Base-by-base conservation (phyloP, 73 alveolate species). In the Paraurostyla sp. region DNA sequence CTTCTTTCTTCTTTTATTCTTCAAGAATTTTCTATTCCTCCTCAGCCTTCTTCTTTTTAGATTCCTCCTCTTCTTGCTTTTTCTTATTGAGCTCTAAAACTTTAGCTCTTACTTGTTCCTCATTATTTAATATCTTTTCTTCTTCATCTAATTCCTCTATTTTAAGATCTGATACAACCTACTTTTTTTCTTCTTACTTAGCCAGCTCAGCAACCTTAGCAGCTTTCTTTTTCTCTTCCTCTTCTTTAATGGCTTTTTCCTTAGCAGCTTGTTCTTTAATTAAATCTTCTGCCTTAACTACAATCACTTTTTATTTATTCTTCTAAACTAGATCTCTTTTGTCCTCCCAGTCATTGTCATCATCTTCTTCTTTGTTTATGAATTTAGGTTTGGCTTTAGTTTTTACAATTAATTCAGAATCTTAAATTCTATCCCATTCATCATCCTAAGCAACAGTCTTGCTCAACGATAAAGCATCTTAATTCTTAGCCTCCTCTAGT, bases 341-440 rank as follows among this genome's bases (percentile, higher is more conserved):
- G 9, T n/a, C 69, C 18, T 65, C 58, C 36, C 41, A 56, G 1
- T 40, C 58, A 18, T 65, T 58, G 41, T 65, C 58, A 32, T 35
- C 82, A 30, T 9, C 50, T 60, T 25, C n/a, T n/a, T n/a, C n/a
- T n/a, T n/a, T n/a, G n/a, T n/a, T n/a, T n/a, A n/a, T 25, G 13
- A 65, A 22, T 38, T 38, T 32, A 22, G 82, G 82, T 40, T 65
- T 65, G 9, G 82, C 45, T 22, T 65, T 65, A 4, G 82, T 65
- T 35, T 65, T 65, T 18, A 65, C 82, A 7, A 65, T 40, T 18
- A 65, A 36, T 36, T 65, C 82, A 11, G 35, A 56, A 6, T 65
- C n/a, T n/a, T n/a, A n/a, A n/a, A n/a, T n/a, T n/a, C n/a, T 65
- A 38, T 65, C 46, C 82, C 82, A 65, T 1, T 65, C 82, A 7